phyloP scores from a whole-genome alignment of 176 grass and related monocot genomes.

The Coix lacrymajobi region DNA sequence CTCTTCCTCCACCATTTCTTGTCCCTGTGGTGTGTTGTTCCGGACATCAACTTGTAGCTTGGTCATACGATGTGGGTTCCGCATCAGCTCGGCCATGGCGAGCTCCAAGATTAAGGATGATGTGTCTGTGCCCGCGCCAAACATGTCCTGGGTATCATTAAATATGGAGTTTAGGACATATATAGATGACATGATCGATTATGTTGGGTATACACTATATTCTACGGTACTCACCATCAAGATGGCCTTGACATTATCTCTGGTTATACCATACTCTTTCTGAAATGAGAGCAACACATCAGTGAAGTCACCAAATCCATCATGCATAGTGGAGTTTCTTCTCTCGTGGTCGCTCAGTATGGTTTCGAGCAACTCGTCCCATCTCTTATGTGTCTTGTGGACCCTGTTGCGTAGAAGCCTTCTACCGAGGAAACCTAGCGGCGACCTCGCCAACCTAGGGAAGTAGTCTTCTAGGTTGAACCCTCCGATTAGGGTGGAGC shows the following conservation, averaged over 20 bases:
- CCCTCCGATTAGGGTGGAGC: neutral
- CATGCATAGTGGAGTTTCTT: neutral
- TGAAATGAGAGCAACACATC: constrained; percentile 19
- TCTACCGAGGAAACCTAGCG: neutral
- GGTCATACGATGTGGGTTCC: constrained; percentile 16
- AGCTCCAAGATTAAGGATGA: constrained; percentile 33
- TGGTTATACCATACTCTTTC: constrained; percentile 13
- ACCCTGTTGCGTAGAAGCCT: neutral
- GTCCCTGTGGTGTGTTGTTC: neutral
- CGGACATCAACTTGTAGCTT: constrained; percentile 39
- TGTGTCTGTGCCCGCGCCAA: constrained; percentile 40
- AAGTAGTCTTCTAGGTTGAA: constrained; percentile 33
- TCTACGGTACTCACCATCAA: constrained; percentile 32
- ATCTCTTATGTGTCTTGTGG: neutral
- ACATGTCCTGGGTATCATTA: too few relatives aligned
- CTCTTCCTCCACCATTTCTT: constrained; percentile 19
- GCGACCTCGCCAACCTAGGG: neutral
- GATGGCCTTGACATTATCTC: constrained; percentile 22
- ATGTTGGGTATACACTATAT: too few relatives aligned
- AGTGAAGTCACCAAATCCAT: constrained; percentile 9
- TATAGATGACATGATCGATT: too few relatives aligned
- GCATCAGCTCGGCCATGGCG: too few relatives aligned
- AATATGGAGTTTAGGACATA: too few relatives aligned
- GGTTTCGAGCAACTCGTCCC: constrained; percentile 30
- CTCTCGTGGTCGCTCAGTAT: constrained; percentile 17